Evolutionary conservation across 2,329 filamentous ascomycete genomes (phyloP), one percentile per base, ranked within the genome.

Genomic region (Beauveria varroae): DNA sequence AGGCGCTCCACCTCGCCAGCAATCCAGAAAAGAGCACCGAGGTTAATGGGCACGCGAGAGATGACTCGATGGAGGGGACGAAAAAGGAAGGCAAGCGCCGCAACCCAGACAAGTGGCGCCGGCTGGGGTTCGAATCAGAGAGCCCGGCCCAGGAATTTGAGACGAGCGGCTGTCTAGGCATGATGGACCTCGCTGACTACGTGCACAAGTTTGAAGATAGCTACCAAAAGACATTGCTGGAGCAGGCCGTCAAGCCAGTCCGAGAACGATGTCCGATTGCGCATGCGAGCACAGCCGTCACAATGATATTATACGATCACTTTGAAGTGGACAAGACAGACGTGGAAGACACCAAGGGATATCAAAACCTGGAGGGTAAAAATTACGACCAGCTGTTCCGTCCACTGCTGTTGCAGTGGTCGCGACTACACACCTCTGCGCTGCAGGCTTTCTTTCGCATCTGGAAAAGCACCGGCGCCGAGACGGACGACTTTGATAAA

Each of bases 121-220:
- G 93, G 59, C 74, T 99, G 47, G 95, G 95, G 3, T 99, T 99
- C 69, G 89, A 95, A 73, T 88, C 89, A 0, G 95, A 99, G 74
- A 93, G 85, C 66, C 95, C 95, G 3, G 87, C 87, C 0, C 82
- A 83, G 68, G 95, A 99, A 67, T 98, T 99, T 70, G 87, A 91
- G 22, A 79, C 85, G 44, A 89, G 90, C 30, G 95, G 95, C 0
- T 98, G 93, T 71, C 75, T 99, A 59, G 95, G 95, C 30, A 91
- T 99, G 85, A 98, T 99, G 93, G 95, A 99, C 72, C 75, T 99
- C 69, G 91, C 92, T 2, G 93, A 98, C 73, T 99, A 91, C 72
- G 91, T 96, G 54, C 85, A 89, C 69, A 96, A 92, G 71, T 88
- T 96, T 70, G 91, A 96, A 72, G 93, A 97, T 70, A 86, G 86